phyloP scores from a whole-genome alignment of 1,284 basidiomycete genomes.

The Ceratobasidium papillatum region DNA sequence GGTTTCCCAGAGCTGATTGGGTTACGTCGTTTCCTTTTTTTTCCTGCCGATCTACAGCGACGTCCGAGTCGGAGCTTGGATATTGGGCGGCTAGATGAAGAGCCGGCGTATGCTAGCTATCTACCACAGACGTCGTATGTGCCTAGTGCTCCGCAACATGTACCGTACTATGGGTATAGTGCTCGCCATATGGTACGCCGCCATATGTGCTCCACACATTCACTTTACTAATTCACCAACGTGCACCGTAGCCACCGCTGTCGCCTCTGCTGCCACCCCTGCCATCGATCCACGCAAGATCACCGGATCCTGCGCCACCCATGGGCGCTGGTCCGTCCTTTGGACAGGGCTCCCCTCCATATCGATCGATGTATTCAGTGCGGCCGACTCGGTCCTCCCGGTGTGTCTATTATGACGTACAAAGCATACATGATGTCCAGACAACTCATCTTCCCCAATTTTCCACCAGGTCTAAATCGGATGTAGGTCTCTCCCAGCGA shows the following conservation, averaged over 20 bases:
- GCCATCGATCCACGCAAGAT: constrained; percentile 43
- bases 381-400: background rate
- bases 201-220: constrained; percentile 13
- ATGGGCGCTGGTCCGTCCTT: constrained; percentile 37
- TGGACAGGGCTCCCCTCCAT: background rate
- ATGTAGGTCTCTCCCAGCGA: constrained; percentile 11
- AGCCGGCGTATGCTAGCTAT: constrained; percentile 26
- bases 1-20: constrained; percentile 12
- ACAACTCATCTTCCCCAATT: constrained; percentile 6
- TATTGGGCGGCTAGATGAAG: constrained; percentile 7
- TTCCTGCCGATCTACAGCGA: constrained; percentile 5
- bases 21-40: background rate
- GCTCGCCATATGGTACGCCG: constrained; percentile 26
- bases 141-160: background rate
- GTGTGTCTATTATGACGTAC: constrained; percentile 40
- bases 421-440: background rate
- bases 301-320: constrained; percentile 43
- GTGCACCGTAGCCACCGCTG: constrained; percentile 14
- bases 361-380: constrained; percentile 22
- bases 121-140: background rate
- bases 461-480: constrained; percentile 24
- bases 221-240: background rate
- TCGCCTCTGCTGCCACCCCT: constrained; percentile 46
- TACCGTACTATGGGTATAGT: constrained; percentile 10
- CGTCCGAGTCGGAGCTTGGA: constrained; percentile 36